Percentiles rank a stretch among this genome's conserved stretches.
Evolutionary conservation across 1,139 yeast genomes (phyloP).

Genomic region (Groenewaldozyma auringiensis): DNA sequence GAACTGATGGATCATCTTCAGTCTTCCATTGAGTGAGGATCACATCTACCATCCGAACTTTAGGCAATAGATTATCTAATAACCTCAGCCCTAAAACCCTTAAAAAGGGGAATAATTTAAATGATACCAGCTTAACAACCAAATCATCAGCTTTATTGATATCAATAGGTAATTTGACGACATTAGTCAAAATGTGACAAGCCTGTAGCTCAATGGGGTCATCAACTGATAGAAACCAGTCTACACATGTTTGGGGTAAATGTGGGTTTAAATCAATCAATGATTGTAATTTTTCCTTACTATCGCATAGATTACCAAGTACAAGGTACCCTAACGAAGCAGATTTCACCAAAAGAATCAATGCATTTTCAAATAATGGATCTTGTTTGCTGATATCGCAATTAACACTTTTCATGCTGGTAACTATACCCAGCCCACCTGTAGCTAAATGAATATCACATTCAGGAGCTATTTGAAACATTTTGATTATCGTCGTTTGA

Average conservation of each 20-base stretch:
- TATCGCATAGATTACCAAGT: not conserved
- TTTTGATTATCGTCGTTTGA: not conserved
- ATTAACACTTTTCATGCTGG: not conserved
- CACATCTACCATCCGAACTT: not conserved
- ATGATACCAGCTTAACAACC: not conserved
- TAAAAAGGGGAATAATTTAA: not conserved
- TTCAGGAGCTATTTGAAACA: not conserved
- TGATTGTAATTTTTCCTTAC: not conserved
- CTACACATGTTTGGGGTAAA: not conserved
- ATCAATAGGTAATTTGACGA: not conserved
- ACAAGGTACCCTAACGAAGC: not conserved
- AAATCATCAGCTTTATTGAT: not conserved
- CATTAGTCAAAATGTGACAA: not conserved
- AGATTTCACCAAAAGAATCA: not conserved
- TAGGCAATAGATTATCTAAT: not conserved
- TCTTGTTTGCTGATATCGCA: not conserved
- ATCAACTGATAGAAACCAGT: not conserved
- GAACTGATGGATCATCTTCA: not conserved
- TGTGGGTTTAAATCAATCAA: not conserved
- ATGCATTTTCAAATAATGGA: not conserved
- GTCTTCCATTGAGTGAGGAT: not conserved
- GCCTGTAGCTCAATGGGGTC: not conserved
- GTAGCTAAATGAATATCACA: not conserved
- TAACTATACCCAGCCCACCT: not conserved
- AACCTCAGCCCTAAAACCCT: not conserved